Base-by-base conservation (phyloP, 2,329 filamentous ascomycete genomes). In the Cercospora nicotianae region DNA sequence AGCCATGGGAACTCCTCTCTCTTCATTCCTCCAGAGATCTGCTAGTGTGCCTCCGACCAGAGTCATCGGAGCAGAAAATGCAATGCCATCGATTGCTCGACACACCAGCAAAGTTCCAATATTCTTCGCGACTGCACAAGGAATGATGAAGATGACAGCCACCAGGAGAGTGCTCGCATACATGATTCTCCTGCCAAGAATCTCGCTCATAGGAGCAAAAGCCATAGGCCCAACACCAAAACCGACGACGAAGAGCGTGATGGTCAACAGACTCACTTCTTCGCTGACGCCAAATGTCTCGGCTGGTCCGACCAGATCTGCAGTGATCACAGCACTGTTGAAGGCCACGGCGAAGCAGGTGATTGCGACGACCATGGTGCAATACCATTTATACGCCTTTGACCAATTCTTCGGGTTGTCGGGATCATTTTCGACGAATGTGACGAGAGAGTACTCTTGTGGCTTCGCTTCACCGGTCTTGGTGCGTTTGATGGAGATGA, bases 351-450 rank as follows among this genome's bases (percentile, higher is more conserved):
- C 80, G 67, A 84, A 83, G 72, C 82, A 83, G 1, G 81, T 83
- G 0, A 82, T 33, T 0, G 93, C 91, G 0, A 96, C 92, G 16
- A 92, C 88, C 90, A 96, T 93, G 26, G 93, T 97, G 55, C 75
- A 75, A 59, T 72, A 74, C 76, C 76, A 78, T 58, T 78, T 78
- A 66, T 70, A 73, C 26, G 69, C 69, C 26, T 71, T 71, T 2
- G 66, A 67, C 70, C 74, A 77, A 66, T 77, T 78, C 68, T 76
- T 74, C 5, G 76, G 76, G 53, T 78, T 77, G 10, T 68, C 74
- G 10, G 72, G 70, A 30, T 79, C 77, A 76, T 88, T 82, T 2
- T 89, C 84, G 3, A 84, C 86, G 76, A 95, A 96, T 0, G 89
- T 91, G 36, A 91, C 89, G 9, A 91, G 81, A 67, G 89, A 87